A percentile compares a stretch with the other conserved stretches of the same genome.
Evolutionary conservation across 352 stramenopile genomes (phyloP).

Genomic region (Globisporangium lucens): DNA sequence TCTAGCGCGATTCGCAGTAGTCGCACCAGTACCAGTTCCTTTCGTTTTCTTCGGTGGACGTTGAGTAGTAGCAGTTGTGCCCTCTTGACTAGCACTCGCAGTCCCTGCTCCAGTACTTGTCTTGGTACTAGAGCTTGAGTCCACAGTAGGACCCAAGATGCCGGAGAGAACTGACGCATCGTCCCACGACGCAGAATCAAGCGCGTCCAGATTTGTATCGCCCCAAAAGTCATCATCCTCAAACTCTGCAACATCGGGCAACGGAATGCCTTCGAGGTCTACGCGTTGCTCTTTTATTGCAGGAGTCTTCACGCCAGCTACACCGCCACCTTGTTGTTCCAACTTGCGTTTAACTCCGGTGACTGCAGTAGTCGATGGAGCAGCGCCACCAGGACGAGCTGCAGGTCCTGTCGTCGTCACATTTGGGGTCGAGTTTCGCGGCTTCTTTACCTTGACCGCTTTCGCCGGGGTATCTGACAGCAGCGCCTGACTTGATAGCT

Average conservation of each 20-base stretch:
- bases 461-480: constrained; percentile 29
- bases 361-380: constrained; percentile 1
- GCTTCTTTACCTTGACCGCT: constrained; percentile 59
- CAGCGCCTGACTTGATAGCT: constrained; percentile 20
- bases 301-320: constrained; percentile 1
- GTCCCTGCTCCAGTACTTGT: constrained; percentile 16
- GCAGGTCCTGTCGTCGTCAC: constrained; percentile 10
- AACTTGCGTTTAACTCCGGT: constrained; percentile 68
- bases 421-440: constrained; percentile 25
- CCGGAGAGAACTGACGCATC: constrained; percentile 66
- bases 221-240: constrained; percentile 86
- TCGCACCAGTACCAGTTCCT: constrained; percentile 21
- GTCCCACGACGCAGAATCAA: constrained; percentile 83
- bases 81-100: constrained; percentile 18
- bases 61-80: constrained; percentile 17
- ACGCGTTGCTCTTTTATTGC: constrained; percentile 71
- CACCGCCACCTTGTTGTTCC: constrained; percentile 33
- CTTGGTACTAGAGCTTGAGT: constrained; percentile 25
- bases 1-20: constrained; percentile 22
- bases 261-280: constrained; percentile 73
- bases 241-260: constrained; percentile 70
- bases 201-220: constrained; percentile 79
- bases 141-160: constrained; percentile 43
- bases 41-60: constrained; percentile 65
- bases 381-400: constrained; percentile 15